phyloP scores from a whole-genome alignment of 306 rosid species.

The Vachellia collinsii region DNA sequence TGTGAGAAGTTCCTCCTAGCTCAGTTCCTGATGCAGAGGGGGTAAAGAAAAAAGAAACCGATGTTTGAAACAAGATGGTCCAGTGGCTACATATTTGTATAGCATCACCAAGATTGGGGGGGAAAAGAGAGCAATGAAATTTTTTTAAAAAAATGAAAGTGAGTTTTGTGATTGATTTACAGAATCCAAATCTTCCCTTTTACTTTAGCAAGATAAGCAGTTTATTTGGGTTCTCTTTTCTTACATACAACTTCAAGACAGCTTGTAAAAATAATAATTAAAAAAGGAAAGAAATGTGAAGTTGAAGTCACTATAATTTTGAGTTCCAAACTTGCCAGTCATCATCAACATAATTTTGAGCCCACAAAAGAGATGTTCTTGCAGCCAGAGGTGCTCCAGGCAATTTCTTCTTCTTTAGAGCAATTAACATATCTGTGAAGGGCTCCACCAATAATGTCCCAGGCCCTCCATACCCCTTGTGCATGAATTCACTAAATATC shows the following conservation, averaged over 20 bases:
- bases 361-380: constrained; percentile 73
- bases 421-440: constrained; percentile 65
- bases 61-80: constrained; percentile 39
- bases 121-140: constrained; percentile 33
- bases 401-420: constrained; percentile 52
- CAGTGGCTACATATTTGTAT: constrained; percentile 47
- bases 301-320: constrained; percentile 44
- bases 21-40: constrained; percentile 29
- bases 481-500: constrained; percentile 66
- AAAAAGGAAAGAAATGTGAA: constrained; percentile 14
- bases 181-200: constrained; percentile 8
- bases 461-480: constrained; percentile 71
- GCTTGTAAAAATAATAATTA: not conserved
- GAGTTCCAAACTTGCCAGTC: constrained; percentile 79
- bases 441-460: constrained; percentile 85
- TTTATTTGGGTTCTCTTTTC: constrained; percentile 28
- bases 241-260: constrained; percentile 13
- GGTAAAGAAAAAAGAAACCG: constrained; percentile 38
- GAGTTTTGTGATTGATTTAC: constrained; percentile 28
- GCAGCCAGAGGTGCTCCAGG: constrained; percentile 71
- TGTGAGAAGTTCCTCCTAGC: constrained; percentile 38
- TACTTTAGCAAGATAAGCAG: constrained; percentile 29
- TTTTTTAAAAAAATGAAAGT: constrained; percentile 4
- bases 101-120: constrained; percentile 46
- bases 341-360: constrained; percentile 62